Conservation (phyloP, 2,329 filamentous ascomycete species). For the Ophiocordyceps sinensis region DNA sequence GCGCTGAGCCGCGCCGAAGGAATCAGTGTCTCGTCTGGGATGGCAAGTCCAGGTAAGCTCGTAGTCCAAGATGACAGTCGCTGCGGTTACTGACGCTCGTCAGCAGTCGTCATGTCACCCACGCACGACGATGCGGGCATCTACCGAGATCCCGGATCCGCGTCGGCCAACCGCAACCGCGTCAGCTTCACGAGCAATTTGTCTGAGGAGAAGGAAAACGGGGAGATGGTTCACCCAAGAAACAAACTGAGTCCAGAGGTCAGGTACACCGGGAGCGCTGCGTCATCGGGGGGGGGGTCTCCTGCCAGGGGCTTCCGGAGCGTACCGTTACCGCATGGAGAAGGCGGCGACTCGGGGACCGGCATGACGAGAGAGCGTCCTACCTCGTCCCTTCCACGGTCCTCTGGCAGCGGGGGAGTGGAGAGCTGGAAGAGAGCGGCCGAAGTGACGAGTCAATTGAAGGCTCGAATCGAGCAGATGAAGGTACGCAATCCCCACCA, state of each 20-base stretch:
- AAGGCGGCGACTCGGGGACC: conserved; percentile 18
- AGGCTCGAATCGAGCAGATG: conserved; percentile 97
- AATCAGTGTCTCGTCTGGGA: conserved; percentile 22
- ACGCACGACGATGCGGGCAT: conserved; percentile 44
- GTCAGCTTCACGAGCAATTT: conserved; percentile 50
- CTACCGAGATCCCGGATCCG: conserved; percentile 36
- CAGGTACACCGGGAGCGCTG: conserved; percentile 32
- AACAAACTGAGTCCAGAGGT: conserved; percentile 42
- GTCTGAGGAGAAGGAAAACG: conserved; percentile 69
- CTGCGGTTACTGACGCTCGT: not conserved
- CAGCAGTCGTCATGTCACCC: conserved; percentile 30
- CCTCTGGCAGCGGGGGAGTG: conserved; percentile 17
- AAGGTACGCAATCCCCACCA: conserved; percentile 41
- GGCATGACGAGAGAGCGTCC: conserved; percentile 16
- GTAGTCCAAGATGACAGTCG: too few relatives aligned
- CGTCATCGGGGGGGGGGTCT: conserved; percentile 42
- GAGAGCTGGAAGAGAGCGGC: conserved; percentile 97
- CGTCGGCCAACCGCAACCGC: conserved; percentile 29
- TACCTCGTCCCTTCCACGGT: conserved; percentile 20
- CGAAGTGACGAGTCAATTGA: conserved; percentile 93
- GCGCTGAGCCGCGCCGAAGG: conserved; percentile 54
- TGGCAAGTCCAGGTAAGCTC: conserved; percentile 21
- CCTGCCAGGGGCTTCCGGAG: conserved; percentile 41
- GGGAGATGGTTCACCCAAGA: conserved; percentile 30
- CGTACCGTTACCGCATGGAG: conserved; percentile 12